Evolutionary conservation across 2,329 filamentous ascomycete species (phyloP), one percentile per base, ranked within the genome.

Genomic region (Conoideocrella luteorostrata): DNA sequence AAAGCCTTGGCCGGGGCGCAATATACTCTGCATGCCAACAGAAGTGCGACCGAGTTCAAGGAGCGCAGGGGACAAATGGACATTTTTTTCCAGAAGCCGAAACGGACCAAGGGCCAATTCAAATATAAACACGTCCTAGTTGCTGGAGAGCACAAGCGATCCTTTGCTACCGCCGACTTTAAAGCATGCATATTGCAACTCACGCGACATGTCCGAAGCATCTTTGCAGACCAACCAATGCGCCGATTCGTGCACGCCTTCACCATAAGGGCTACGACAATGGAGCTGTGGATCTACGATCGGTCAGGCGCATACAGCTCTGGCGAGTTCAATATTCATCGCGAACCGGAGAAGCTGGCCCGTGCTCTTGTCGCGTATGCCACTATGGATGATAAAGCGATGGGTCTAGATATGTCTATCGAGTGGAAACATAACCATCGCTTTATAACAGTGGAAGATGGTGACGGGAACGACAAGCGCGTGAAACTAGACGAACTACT

Each of bases 201-300:
- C 12, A 39, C 47, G 18, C 41, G 49, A 4, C 33, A 53, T 40
- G 46, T 55, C 5, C 49, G 49, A 39, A 26, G 40, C 13, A 29
- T 46, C 18, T 46, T 46, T n/a, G 30, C 44, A 3, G 35, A 51
- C 37, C 49, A 56, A 12, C 55, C 56, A 3, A 52, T 50, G 2
- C 53, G 55, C 22, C 45, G 50, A 3, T 54, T 50, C 17, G 17
- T 52, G 2, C 50, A 55, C 24, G 52, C 36, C 2, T 56, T 47
- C 32, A 21, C 17, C 3, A 23, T 51, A 12, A 33, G 15, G 23
- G 46, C 23, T 12, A 47, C 47, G 1, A 47, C 28, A 15, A 48
- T 55, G 41, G 53, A 58, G 39, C 40, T 54, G 10, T 53, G 50
- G 51, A 30, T 57, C 6, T 58, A 55, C 4, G 47, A 52, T 39